Conservation (phyloP, 2,329 filamentous ascomycete species). For the Zymoseptoria tritici region DNA sequence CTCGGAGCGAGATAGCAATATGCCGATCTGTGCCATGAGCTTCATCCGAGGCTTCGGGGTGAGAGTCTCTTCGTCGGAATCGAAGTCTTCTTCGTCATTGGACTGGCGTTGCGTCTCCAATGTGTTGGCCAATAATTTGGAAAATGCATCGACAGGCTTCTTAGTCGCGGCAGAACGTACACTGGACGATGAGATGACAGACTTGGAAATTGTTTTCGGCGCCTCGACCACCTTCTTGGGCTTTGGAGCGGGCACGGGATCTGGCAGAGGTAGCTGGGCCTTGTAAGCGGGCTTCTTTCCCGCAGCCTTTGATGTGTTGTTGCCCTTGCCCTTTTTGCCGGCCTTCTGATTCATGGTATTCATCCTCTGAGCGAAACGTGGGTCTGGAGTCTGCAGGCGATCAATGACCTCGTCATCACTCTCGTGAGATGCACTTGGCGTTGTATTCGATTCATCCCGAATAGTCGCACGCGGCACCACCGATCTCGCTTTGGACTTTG, state of each 20-base stretch:
- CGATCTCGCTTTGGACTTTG: neutral
- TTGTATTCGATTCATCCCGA: neutral
- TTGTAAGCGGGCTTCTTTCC: slow-evolving; percentile 4
- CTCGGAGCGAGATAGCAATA: slow-evolving; percentile 6
- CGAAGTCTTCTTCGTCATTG: slow-evolving; percentile 4
- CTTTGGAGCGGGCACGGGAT: slow-evolving; percentile 4
- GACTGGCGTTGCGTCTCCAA: neutral
- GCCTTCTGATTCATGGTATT: slow-evolving; percentile 15
- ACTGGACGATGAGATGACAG: neutral
- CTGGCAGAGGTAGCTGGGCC: slow-evolving; percentile 6
- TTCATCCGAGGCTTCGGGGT: slow-evolving; percentile 2
- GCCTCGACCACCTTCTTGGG: slow-evolving; percentile 1
- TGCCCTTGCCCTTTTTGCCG: slow-evolving; percentile 7
- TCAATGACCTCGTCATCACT: slow-evolving; percentile 6
- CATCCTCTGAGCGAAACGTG: slow-evolving; percentile 3
- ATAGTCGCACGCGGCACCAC: neutral
- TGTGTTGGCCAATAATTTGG: slow-evolving; percentile 1
- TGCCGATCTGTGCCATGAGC: slow-evolving; percentile 10
- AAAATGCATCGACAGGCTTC: slow-evolving; percentile 8
- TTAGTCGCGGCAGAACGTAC: slow-evolving; percentile 4
- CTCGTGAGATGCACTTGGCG: neutral
- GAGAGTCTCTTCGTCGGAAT: neutral
- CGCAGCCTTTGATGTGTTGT: slow-evolving; percentile 1
- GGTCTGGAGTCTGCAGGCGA: slow-evolving; percentile 3
- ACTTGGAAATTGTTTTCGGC: neutral